Base-by-base conservation (phyloP, 2,329 filamentous ascomycete genomes). In the Chaetomium strumarium region DNA sequence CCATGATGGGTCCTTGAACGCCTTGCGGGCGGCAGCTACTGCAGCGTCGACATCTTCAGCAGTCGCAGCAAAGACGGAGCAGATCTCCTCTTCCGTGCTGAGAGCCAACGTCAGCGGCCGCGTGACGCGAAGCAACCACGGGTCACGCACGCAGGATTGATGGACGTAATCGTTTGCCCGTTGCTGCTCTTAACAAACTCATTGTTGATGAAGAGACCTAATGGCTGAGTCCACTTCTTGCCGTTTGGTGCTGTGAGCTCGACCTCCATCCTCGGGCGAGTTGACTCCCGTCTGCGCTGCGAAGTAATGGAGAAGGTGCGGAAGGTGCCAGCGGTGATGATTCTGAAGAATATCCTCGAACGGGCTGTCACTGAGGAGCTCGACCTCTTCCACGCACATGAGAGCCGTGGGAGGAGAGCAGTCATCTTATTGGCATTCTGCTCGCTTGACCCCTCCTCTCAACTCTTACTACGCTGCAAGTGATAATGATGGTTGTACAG, bases 151-250 rank as follows among this genome's bases (percentile, higher is more conserved):
- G 79, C 79, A 42, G 87, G 87, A 64, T 89, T 89, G 62, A 89
- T 79, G 16, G 80, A 78, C 13, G 77, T 72, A 49, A 90, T 77
- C 60, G 77, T 87, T 64, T 83, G 75, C 41, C 79, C 83, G 13
- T 78, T 78, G 66, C 77, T 82, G 51, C 83, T 81, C 62, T 81
- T 75, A 49, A 89, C 83, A 67, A 88, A 91, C 66, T 90, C 85
- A 59, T 90, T 90, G 73, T 88, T 86, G 72, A 91, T 90, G 70
- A 90, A 91, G 9, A 92, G 76, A n/a, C 88, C 88, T 41, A 80
- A 75, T 2, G 87, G 86, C 72, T 90, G 85, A 12, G 70, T 74
- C 70, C 88, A 91, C 62, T 79, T 83, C 67, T 72, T 76, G 62
- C 86, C 87, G 69, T 92, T 92, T 5, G 88, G 88, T 46, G 88